Percentiles rank a stretch among this genome's conserved stretches.
Evolutionary conservation across 345 rosid species (phyloP).

Genomic region (Geranium brycei): DNA sequence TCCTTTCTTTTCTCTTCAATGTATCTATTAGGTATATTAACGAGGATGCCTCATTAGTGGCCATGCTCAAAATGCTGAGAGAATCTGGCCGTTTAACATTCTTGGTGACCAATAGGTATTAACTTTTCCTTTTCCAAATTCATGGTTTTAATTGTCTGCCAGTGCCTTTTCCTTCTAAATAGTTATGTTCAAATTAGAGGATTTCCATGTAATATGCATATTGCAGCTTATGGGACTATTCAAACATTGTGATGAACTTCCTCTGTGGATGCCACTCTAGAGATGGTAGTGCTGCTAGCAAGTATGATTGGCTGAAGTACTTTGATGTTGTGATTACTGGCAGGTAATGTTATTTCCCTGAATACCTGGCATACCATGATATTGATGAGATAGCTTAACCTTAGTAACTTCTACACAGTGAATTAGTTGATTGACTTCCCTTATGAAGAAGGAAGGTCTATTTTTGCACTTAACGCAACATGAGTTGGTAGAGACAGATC

Average conservation of each 20-base stretch:
- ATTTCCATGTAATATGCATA: conserved; percentile 8
- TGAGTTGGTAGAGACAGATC: too few relatives aligned
- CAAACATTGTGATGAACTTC: conserved; percentile 90
- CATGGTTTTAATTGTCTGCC: not conserved
- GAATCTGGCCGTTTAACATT: conserved; percentile 88
- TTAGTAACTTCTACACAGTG: not conserved
- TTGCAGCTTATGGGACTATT: conserved; percentile 98
- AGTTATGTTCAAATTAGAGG: not conserved
- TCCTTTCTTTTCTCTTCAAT: not conserved
- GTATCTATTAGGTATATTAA: conserved; percentile 52
- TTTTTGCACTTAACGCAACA: too few relatives aligned
- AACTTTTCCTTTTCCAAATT: conserved; percentile 1
- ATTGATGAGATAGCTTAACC: not conserved
- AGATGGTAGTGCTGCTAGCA: conserved; percentile 32
- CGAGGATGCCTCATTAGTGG: conserved; percentile 62
- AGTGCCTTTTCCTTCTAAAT: not conserved
- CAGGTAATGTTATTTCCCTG: conserved; percentile 36
- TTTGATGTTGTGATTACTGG: conserved; percentile 93
- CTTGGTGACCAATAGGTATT: conserved; percentile 93
- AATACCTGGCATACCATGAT: not conserved
- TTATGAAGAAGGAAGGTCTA: too few relatives aligned
- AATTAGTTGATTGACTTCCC: not conserved
- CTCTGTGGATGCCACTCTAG: conserved; percentile 45
- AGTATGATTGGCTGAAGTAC: conserved; percentile 81
- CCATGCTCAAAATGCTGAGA: conserved; percentile 82